Evolutionary conservation across 1,139 yeast genomes (phyloP).

Genomic region (Hansenula sp.): DNA sequence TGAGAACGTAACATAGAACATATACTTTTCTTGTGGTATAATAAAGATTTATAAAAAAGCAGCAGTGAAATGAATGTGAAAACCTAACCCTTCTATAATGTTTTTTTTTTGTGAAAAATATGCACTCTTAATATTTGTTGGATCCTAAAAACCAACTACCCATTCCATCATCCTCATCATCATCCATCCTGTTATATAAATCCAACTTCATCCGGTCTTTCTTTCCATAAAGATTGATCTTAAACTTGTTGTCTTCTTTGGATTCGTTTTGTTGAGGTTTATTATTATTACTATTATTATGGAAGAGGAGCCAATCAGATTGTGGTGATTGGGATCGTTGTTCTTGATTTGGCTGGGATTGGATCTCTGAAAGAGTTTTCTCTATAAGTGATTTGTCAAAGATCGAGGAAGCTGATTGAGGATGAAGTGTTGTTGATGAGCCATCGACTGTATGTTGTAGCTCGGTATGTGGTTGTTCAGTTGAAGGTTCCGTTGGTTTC

Average conservation of each 20-base stretch:
- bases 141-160: constrained; percentile 8
- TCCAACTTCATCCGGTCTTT: constrained; percentile 2
- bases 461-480: background rate
- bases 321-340: background rate
- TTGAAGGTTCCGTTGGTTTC: background rate
- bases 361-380: constrained; percentile 15
- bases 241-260: background rate
- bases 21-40: too few relatives aligned
- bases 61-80: too few relatives aligned
- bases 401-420: constrained; percentile 5
- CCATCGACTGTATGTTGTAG: background rate
- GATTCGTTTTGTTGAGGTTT: background rate
- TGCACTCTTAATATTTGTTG: constrained; percentile 2
- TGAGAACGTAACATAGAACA: too few relatives aligned
- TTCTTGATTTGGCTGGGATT: background rate
- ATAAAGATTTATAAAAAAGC: too few relatives aligned
- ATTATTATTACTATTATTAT: background rate
- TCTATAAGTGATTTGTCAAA: constrained; percentile 22
- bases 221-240: constrained; percentile 4
- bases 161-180: constrained; percentile 1
- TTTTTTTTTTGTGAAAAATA: too few relatives aligned
- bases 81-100: too few relatives aligned
- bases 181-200: constrained; percentile 1
- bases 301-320: constrained; percentile 1
- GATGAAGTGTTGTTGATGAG: background rate